These are phyloP conservation scores for Acephala macrosclerotiorum DNA, from an alignment of 2,329 filamentous ascomycete species.

Conservation along the genomic window DNA sequence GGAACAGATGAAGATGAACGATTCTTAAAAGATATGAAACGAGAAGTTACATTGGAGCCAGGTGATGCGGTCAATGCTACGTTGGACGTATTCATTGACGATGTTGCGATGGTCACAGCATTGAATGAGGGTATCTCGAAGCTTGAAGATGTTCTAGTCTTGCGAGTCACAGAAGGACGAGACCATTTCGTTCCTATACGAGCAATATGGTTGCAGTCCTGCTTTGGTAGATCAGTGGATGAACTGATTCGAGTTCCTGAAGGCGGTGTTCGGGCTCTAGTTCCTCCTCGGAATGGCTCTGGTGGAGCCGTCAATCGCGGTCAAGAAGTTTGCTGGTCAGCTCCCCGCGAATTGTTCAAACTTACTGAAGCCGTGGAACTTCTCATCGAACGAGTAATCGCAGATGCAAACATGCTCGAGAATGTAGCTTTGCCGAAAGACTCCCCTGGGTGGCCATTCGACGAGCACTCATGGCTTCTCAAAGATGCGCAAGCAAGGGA, in stretches of 20 bases:
- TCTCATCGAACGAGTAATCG: conserved; percentile 62
- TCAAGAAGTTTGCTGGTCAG: conserved; percentile 74
- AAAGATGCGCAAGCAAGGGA: conserved; percentile 47
- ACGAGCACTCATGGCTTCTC: conserved; percentile 39
- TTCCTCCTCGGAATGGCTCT: conserved; percentile 36
- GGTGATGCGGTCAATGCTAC: conserved; percentile 81
- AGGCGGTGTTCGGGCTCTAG: conserved; percentile 74
- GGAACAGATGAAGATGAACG: conserved; percentile 46
- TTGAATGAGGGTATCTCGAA: conserved; percentile 73
- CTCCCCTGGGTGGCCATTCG: conserved; percentile 66
- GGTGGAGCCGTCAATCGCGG: conserved; percentile 47
- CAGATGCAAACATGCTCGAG: conserved; percentile 69
- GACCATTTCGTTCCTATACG: conserved; percentile 91
- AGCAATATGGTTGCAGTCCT: conserved; percentile 81
- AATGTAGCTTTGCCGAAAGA: conserved; percentile 59
- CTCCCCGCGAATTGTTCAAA: conserved; percentile 87
- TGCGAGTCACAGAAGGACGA: conserved; percentile 82
- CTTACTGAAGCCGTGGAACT: conserved; percentile 80
- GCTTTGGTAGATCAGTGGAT: conserved; percentile 85
- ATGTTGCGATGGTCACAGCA: conserved; percentile 67
- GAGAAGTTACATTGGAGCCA: conserved; percentile 73
- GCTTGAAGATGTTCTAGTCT: conserved; percentile 87
- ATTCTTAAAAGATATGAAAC: conserved; percentile 29
- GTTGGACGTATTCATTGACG: conserved; percentile 71
- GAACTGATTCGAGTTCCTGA: conserved; percentile 87